A percentile compares a stretch with the other conserved stretches of the same genome.
phyloP scores from a whole-genome alignment of 139 green algal species.

The Chlamydomonas sp. region DNA sequence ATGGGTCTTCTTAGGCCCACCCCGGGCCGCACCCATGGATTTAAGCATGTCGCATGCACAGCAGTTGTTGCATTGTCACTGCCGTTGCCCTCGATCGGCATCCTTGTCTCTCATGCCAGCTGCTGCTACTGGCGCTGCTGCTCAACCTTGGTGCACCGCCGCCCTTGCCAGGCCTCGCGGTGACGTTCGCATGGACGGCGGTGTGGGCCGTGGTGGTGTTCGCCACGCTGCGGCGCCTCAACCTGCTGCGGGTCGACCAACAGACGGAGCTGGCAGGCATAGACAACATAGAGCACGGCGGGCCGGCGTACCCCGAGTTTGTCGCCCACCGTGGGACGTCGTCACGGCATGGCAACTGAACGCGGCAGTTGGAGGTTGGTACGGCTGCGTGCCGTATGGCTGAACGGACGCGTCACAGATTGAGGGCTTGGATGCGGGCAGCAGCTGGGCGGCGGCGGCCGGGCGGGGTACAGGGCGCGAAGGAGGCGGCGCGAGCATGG shows the following conservation, averaged over 20 bases:
- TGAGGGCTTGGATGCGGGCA: no score
- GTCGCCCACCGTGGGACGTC: background rate
- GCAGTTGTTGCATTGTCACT: no score
- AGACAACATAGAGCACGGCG: slow-evolving; percentile 66
- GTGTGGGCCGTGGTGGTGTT: slow-evolving; percentile 39
- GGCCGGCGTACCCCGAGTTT: slow-evolving; percentile 58
- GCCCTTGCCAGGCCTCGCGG: slow-evolving; percentile 26
- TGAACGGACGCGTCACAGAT: no score
- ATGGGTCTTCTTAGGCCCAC: background rate
- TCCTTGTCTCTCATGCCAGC: no score
- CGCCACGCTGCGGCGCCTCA: slow-evolving; percentile 12
- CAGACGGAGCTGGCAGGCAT: slow-evolving; percentile 64
- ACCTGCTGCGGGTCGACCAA: slow-evolving; percentile 56
- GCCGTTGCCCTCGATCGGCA: no score
- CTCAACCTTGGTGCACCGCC: background rate
- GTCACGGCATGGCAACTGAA: no score
- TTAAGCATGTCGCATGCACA: background rate
- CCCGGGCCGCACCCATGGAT: background rate
- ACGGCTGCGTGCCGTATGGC: no score
- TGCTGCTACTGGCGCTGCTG: no score
- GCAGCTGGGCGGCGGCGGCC: no score
- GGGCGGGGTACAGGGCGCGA: no score
- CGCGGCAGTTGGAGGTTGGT: no score
- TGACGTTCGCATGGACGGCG: slow-evolving; percentile 19
- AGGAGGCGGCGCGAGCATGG: no score